phyloP scores from a whole-genome alignment of 1,284 basidiomycete genomes.

The Chalciporus sp. region DNA sequence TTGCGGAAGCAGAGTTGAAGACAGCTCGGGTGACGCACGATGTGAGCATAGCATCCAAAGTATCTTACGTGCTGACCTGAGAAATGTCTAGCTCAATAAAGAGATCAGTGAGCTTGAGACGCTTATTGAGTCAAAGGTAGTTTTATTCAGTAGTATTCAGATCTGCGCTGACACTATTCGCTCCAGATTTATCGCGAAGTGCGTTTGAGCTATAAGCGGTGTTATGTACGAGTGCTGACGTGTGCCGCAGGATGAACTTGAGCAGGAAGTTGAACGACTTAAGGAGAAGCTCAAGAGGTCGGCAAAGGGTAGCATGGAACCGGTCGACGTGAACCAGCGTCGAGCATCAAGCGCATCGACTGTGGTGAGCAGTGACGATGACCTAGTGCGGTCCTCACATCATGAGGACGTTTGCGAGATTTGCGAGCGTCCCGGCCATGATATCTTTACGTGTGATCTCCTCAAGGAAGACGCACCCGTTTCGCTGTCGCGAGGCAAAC shows the following conservation, averaged over 20 bases:
- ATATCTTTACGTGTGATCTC: conserved; percentile 78
- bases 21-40: conserved; percentile 70
- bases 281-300: conserved; percentile 72
- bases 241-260: conserved; percentile 75
- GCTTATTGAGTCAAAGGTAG: conserved; percentile 85
- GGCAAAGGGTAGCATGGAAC: conserved; percentile 52
- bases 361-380: conserved; percentile 20
- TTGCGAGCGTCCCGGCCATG: conserved; percentile 80
- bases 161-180: conserved; percentile 13
- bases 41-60: conserved; percentile 43
- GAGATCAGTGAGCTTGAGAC: conserved; percentile 90
- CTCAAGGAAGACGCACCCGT: conserved; percentile 43
- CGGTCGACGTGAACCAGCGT: conserved; percentile 34
- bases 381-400: conserved; percentile 15
- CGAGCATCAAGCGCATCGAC: conserved; percentile 30
- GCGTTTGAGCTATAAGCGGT: conserved; percentile 17
- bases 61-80: conserved; percentile 7
- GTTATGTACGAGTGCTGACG: conserved; percentile 4
- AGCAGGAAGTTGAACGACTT: conserved; percentile 78
- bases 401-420: conserved; percentile 71
- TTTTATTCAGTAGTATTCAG: conserved; percentile 9
- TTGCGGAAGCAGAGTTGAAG: conserved; percentile 73
- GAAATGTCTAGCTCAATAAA: conserved; percentile 70
- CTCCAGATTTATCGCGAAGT: conserved; percentile 86
- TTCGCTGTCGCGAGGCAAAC: conserved; percentile 10